Base-by-base conservation (phyloP, 2,329 filamentous ascomycete genomes). In the Colletotrichum neosansevieriae region DNA sequence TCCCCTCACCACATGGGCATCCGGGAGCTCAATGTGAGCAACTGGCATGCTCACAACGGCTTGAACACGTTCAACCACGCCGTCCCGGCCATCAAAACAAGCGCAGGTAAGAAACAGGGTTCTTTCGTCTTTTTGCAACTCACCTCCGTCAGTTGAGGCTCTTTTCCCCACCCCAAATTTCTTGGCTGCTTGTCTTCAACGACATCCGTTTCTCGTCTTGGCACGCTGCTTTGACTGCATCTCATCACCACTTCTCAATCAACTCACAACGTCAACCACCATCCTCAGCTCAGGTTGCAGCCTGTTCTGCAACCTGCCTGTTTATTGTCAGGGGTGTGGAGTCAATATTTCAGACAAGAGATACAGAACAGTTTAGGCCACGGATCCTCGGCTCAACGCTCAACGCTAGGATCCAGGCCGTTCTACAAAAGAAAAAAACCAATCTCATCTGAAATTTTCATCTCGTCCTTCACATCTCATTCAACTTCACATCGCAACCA, bases 21-120 rank as follows among this genome's bases (percentile, higher is more conserved):
- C 73, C 79, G 81, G 72, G 84, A 86, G 80, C 81, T 86, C 71
- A 81, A 87, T 73, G 76, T 88, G 73, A 83, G 82, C 71, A 78
- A 80, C 62, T 84, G 80, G 69, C 79, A 82, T 63, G 78, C 81
- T 50, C 66, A 69, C 66, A 82, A 80, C 71, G 83, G 84, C 57
- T 81, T 88, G 71, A 82, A 87, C 75, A 82, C 82, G 72, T 82
- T 89, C 77, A 88, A 85, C 67, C 76, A 79, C 75, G 80, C 84
- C 45, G 83, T 89, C 47, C 87, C 87, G 3, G 87, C 83, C 36
- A 78, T 89, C 61, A 88, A 85, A 75, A 88, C 86, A 70, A 89
- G 87, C 75, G 84, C 87, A 75, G 87, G 87, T 89, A 77, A 85
- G 87, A 79, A 19, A 57, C n/a, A n/a, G 50, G 12, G 17, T 58